Percentiles rank a stretch among this genome's conserved stretches.
Conservation (phyloP, 441 rosid genomes). For the Daphne laureola region DNA sequence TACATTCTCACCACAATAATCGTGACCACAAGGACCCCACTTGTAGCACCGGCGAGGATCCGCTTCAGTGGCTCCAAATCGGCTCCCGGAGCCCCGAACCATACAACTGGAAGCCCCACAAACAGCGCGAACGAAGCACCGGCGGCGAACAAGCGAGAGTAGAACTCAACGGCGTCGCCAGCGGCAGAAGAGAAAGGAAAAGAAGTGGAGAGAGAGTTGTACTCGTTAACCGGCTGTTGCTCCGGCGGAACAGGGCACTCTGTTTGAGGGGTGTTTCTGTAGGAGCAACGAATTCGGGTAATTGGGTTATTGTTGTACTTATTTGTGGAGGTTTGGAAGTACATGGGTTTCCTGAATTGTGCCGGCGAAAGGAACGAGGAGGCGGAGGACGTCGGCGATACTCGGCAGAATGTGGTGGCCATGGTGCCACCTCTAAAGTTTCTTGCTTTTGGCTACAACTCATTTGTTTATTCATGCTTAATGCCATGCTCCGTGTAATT, state of each 20-base stretch:
- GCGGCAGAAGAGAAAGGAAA: slow-evolving; percentile 86
- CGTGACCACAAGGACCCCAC: slow-evolving; percentile 73
- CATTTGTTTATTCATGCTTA: too few relatives aligned
- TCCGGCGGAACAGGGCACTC: slow-evolving; percentile 81
- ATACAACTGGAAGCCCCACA: slow-evolving; percentile 72
- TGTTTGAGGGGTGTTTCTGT: slow-evolving; percentile 48
- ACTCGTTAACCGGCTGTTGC: slow-evolving; percentile 80
- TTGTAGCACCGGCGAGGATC: slow-evolving; percentile 50
- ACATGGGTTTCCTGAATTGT: slow-evolving; percentile 16
- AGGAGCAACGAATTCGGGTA: slow-evolving; percentile 24
- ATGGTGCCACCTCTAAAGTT: slow-evolving; percentile 6
- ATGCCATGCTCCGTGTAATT: too few relatives aligned
- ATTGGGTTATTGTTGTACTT: neutral
- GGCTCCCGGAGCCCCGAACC: slow-evolving; percentile 69
- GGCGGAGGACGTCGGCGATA: slow-evolving; percentile 13
- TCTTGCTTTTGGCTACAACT: too few relatives aligned
- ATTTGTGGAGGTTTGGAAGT: slow-evolving; percentile 18
- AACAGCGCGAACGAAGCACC: slow-evolving; percentile 73
- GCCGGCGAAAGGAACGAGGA: neutral
- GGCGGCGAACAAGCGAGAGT: slow-evolving; percentile 46
- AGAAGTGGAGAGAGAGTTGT: slow-evolving; percentile 66
- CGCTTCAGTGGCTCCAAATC: slow-evolving; percentile 53
- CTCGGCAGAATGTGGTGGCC: slow-evolving; percentile 20
- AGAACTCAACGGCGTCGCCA: slow-evolving; percentile 43
- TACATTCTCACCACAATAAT: slow-evolving; percentile 85